Conservation (phyloP, 805 yeast genomes). For the Yamadazyma kitorensis region DNA sequence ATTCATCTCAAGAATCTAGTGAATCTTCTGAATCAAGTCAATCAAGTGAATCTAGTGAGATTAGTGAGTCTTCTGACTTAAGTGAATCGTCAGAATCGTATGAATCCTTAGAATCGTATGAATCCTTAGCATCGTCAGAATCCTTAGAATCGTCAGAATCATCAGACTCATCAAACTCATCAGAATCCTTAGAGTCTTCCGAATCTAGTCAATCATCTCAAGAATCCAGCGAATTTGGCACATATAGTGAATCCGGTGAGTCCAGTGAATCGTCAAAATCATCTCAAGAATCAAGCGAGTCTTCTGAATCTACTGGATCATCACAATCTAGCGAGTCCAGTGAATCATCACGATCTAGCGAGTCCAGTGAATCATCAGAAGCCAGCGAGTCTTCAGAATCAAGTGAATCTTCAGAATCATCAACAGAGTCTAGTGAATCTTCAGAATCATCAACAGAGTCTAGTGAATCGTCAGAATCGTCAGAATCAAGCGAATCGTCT, state of each 20-base stretch:
- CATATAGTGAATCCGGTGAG: not conserved
- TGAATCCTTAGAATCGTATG: not conserved
- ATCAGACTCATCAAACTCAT: not conserved
- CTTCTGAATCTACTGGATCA: not conserved
- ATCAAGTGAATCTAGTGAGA: not conserved
- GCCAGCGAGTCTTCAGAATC: not conserved
- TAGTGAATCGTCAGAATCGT: not conserved
- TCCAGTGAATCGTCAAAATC: not conserved
- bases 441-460: not conserved
- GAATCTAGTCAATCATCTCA: no score
- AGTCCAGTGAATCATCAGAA: not conserved
- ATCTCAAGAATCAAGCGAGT: not conserved
- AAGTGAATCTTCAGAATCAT: not conserved
- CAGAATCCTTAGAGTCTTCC: no score
- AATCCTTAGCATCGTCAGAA: not conserved
- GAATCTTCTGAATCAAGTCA: not conserved
- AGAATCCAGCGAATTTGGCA: no score
- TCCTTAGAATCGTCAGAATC: not conserved
- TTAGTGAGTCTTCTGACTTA: not conserved
- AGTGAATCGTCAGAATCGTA: not conserved
- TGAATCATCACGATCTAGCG: not conserved
- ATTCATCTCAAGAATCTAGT: not conserved
- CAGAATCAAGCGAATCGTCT: not conserved
- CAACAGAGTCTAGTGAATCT: conserved; percentile 1
- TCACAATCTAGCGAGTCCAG: not conserved